Evolutionary conservation across 2,329 filamentous ascomycete genomes (phyloP).

Genomic region (Cordyceps farinosa): DNA sequence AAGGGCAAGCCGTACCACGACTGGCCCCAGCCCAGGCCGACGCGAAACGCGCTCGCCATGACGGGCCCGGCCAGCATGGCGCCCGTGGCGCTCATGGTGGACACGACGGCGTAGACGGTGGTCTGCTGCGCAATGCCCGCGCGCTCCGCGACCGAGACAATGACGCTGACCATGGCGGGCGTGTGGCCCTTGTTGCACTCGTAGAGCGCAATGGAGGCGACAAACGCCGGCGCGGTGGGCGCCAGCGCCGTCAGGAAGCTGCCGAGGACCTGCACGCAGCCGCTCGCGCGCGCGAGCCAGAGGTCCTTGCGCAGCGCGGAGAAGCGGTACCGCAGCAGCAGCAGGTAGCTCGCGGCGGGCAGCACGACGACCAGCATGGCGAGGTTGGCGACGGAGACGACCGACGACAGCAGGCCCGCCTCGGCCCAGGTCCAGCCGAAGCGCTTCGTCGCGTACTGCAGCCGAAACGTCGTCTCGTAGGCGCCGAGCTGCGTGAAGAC

Average conservation of each 20-base stretch:
- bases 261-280: conserved; percentile 9
- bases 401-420: conserved; percentile 10
- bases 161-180: conserved; percentile 12
- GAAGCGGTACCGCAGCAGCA: not conserved
- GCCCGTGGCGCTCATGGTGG: conserved; percentile 2
- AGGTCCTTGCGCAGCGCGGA: conserved; percentile 14
- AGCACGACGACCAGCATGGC: conserved; percentile 8
- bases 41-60: conserved; percentile 7
- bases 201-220: conserved; percentile 3
- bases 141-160: not conserved
- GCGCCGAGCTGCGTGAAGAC: conserved; percentile 15
- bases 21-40: conserved; percentile 15
- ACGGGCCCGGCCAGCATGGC: conserved; percentile 6
- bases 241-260: conserved; percentile 16
- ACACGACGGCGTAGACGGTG: conserved; percentile 9
- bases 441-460: conserved; percentile 17
- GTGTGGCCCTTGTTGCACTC: conserved; percentile 10
- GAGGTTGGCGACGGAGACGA: conserved; percentile 8
- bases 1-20: conserved; percentile 16
- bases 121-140: conserved; percentile 3
- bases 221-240: not conserved
- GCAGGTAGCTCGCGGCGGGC: conserved; percentile 1
- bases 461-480: conserved; percentile 7
- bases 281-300: conserved; percentile 14
- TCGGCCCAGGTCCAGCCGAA: conserved; percentile 17